These are phyloP conservation scores for Litchi chinensis DNA, from an alignment of 345 rosid species.

Conservation along the genomic window DNA sequence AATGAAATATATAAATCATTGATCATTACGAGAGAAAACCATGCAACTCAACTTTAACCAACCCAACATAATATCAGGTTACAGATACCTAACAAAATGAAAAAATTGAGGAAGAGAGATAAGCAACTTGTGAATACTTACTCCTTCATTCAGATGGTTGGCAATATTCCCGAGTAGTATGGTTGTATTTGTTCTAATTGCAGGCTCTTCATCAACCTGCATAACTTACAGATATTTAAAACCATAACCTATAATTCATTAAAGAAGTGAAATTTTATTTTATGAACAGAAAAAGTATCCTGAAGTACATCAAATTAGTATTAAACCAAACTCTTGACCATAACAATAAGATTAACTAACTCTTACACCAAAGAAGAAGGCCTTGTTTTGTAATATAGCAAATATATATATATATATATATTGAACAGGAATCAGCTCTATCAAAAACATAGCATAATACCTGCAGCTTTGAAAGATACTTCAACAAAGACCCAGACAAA, in stretches of 20 bases:
- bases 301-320: not conserved
- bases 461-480: constrained; percentile 96
- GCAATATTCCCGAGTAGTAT: constrained; percentile 97
- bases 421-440: not conserved
- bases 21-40: constrained; percentile 10
- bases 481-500: constrained; percentile 83
- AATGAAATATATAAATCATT: not conserved
- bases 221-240: constrained; percentile 26
- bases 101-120: not conserved
- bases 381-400: not conserved
- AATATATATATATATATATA: not conserved
- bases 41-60: constrained; percentile 2
- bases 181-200: constrained; percentile 96
- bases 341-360: not conserved
- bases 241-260: constrained; percentile 10
- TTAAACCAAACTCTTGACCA: not conserved
- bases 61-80: constrained; percentile 8
- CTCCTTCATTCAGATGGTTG: constrained; percentile 89
- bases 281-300: not conserved
- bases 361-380: constrained; percentile 15
- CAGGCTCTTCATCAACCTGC: constrained; percentile 99
- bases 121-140: constrained; percentile 35
- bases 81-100: constrained; percentile 9
- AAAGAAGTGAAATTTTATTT: constrained; percentile 9
- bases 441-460: constrained; percentile 36